phyloP scores from a whole-genome alignment of 2,329 filamentous ascomycete species.

The Colletotrichum salicis region DNA sequence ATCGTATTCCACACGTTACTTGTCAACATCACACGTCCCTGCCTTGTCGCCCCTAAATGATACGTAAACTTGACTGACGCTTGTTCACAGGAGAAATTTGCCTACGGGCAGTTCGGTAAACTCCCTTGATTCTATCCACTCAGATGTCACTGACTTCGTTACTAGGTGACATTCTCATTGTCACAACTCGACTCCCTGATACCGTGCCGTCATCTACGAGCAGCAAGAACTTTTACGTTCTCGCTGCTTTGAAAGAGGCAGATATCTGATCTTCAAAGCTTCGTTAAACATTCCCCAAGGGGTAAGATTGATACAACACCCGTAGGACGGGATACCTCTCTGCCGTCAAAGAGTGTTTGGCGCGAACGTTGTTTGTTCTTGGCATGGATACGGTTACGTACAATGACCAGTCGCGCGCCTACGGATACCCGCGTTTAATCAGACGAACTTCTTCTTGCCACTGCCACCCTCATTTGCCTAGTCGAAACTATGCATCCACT shows the following conservation, averaged over 20 bases:
- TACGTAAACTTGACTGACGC: not conserved
- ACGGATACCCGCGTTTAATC: not conserved
- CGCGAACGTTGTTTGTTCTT: not conserved
- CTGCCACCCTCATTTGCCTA: not conserved
- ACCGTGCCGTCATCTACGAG: not conserved
- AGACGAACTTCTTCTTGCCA: not conserved
- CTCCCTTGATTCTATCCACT: no score
- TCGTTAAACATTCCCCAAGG: not conserved
- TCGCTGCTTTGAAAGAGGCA: not conserved
- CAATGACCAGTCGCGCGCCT: not conserved
- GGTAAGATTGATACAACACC: not conserved
- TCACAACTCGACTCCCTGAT: no score
- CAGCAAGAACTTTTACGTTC: not conserved
- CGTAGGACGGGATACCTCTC: not conserved
- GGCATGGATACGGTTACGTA: not conserved
- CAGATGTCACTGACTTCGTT: no score
- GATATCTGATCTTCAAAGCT: not conserved
- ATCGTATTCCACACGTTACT: no score
- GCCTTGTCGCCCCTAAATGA: no score
- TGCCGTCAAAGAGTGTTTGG: not conserved
- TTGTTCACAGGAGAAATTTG: not conserved
- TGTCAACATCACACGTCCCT: not conserved
- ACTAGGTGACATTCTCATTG: no score
- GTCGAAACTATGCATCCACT: not conserved
- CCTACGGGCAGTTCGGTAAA: not conserved